Conservation (phyloP, 176 grass and related monocot species). For the Rhynchospora tenuis region DNA sequence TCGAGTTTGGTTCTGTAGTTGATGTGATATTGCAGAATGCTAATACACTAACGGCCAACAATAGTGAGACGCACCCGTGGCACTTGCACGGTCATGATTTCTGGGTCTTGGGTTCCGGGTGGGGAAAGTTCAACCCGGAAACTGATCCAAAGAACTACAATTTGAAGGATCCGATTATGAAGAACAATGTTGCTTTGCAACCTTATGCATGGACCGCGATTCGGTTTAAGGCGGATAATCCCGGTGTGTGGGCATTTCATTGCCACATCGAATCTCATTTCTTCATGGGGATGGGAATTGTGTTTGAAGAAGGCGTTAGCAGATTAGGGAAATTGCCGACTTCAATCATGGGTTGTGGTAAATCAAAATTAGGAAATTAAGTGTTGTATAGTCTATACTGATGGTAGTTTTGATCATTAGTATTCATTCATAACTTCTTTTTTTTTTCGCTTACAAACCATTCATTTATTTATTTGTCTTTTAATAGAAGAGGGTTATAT, state of each 20-base stretch:
- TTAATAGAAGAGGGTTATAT: background rate
- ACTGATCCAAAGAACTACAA: conserved; percentile 44
- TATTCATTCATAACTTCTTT: background rate
- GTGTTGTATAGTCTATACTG: background rate
- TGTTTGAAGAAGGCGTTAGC: conserved; percentile 65
- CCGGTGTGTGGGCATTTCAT: conserved; percentile 80
- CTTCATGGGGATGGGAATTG: conserved; percentile 80
- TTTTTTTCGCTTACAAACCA: background rate
- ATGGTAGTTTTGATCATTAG: background rate
- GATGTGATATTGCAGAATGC: conserved; percentile 86
- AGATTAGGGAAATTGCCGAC: conserved; percentile 31
- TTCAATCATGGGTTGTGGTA: conserved; percentile 62
- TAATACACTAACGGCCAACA: conserved; percentile 40
- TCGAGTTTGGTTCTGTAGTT: conserved; percentile 50
- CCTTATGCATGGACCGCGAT: conserved; percentile 61
- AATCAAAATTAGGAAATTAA: conserved; percentile 29
- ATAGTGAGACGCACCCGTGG: conserved; percentile 85
- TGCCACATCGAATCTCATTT: conserved; percentile 80
- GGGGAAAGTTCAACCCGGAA: conserved; percentile 44
- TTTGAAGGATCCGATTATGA: conserved; percentile 42
- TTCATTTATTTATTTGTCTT: background rate
- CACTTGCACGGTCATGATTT: conserved; percentile 88
- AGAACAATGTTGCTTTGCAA: conserved; percentile 84
- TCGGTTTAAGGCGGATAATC: conserved; percentile 62
- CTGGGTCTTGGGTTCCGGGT: conserved; percentile 59